Conservation (phyloP, 2,329 filamentous ascomycete genomes). For the Pestalotiopsis sp. region DNA sequence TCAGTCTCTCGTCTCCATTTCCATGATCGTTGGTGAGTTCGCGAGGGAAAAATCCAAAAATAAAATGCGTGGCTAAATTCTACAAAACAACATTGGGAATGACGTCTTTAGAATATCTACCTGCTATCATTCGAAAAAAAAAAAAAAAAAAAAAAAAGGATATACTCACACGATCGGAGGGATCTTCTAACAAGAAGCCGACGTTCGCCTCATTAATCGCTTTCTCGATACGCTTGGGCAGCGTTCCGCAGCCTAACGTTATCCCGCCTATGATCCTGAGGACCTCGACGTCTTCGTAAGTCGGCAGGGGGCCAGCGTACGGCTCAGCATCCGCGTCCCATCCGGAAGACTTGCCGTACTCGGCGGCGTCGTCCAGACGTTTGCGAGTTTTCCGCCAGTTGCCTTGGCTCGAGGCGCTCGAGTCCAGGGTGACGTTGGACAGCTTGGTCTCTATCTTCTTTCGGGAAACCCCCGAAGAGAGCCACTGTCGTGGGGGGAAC, state of each 20-base stretch:
- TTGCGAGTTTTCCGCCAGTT: no score
- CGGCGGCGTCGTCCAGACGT: no score
- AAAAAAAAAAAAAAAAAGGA: no score
- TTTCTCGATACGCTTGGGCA: not conserved
- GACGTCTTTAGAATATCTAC: not conserved
- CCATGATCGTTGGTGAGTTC: no score
- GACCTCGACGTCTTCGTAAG: not conserved
- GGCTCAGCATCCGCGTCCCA: no score
- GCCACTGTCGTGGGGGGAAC: no score
- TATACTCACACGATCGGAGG: not conserved
- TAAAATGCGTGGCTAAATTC: not conserved
- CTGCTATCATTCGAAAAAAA: no score
- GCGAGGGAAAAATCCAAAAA: not conserved
- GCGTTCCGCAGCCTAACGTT: not conserved
- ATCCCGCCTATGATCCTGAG: not conserved
- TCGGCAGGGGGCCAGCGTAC: not conserved
- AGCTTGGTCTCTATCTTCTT: no score
- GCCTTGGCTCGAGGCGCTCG: no score
- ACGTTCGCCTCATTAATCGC: not conserved
- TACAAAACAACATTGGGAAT: not conserved
- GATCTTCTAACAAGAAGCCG: not conserved
- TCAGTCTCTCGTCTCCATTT: not conserved
- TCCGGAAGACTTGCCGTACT: no score
- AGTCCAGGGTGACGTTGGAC: no score
- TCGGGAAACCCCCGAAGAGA: no score